phyloP scores from a whole-genome alignment of 2,329 filamentous ascomycete species.

The Diaporthe vexans region DNA sequence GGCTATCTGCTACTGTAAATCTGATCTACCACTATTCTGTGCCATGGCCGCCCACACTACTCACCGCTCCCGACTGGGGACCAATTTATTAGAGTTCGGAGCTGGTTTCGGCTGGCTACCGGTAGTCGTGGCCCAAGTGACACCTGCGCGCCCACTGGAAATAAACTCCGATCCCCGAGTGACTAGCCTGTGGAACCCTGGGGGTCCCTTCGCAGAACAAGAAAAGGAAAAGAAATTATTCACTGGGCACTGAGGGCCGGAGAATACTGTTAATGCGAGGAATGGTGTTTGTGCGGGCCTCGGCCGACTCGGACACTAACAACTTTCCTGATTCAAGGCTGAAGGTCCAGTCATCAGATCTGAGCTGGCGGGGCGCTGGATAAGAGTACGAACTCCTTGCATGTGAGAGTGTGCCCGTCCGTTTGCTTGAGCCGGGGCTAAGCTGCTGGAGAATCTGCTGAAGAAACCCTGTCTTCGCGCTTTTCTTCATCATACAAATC shows the following conservation, averaged over 20 bases:
- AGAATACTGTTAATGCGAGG: background rate
- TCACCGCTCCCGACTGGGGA: slow-evolving; percentile 17
- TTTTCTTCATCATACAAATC: background rate
- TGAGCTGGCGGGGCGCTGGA: background rate
- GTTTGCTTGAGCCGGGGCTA: background rate
- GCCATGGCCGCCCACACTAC: slow-evolving; percentile 1
- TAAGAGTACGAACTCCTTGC: background rate
- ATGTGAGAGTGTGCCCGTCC: slow-evolving; percentile 24
- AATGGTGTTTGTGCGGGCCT: background rate
- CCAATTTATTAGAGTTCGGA: slow-evolving; percentile 30
- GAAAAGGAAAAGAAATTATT: background rate
- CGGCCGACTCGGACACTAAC: slow-evolving; percentile 7
- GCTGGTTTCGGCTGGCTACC: slow-evolving; percentile 31
- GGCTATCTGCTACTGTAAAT: slow-evolving; percentile 2
- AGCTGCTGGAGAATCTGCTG: background rate
- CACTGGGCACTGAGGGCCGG: background rate
- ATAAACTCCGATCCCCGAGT: slow-evolving; percentile 22
- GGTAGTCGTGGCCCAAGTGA: slow-evolving; percentile 18
- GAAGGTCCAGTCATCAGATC: slow-evolving; percentile 2
- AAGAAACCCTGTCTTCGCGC: background rate
- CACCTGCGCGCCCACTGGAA: slow-evolving; percentile 7
- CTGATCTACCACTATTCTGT: slow-evolving; percentile 20
- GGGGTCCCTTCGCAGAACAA: slow-evolving; percentile 1
- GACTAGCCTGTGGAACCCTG: background rate
- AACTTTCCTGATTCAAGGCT: slow-evolving; percentile 19